Conservation (phyloP, 2,329 filamentous ascomycete species). For the Scopulariopsis brevicaulis region DNA sequence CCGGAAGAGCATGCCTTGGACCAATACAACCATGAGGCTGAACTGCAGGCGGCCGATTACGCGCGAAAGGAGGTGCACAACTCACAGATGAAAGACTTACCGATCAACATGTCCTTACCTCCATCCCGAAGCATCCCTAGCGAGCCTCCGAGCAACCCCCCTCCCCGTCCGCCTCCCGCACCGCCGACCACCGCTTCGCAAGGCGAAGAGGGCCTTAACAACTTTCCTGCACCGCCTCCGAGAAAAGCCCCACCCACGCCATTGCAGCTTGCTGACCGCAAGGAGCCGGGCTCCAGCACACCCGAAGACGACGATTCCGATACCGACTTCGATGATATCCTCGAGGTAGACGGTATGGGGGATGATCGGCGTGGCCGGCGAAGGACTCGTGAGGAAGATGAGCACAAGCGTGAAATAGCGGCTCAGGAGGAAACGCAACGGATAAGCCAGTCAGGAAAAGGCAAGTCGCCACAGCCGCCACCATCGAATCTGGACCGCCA, state of each 20-base stretch:
- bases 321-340: constrained; percentile 72
- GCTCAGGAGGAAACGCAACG: constrained; percentile 56
- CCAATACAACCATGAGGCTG: constrained; percentile 42
- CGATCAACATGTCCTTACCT: constrained; percentile 38
- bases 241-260: constrained; percentile 81
- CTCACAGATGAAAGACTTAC: constrained; percentile 29
- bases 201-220: constrained; percentile 30
- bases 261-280: constrained; percentile 51
- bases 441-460: constrained; percentile 65
- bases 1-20: constrained; percentile 47
- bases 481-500: neutral
- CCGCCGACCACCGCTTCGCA: constrained; percentile 26
- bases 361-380: constrained; percentile 59
- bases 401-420: constrained; percentile 62
- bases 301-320: constrained; percentile 56
- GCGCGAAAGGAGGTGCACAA: constrained; percentile 33
- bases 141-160: constrained; percentile 37
- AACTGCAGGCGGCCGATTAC: constrained; percentile 31
- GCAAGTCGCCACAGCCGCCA: constrained; percentile 28
- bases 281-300: neutral
- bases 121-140: constrained; percentile 44
- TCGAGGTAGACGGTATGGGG: constrained; percentile 56
- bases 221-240: constrained; percentile 49
- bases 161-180: constrained; percentile 34
- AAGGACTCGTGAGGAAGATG: constrained; percentile 81